phyloP scores from a whole-genome alignment of 805 yeast species.

The Candida ulmi region DNA sequence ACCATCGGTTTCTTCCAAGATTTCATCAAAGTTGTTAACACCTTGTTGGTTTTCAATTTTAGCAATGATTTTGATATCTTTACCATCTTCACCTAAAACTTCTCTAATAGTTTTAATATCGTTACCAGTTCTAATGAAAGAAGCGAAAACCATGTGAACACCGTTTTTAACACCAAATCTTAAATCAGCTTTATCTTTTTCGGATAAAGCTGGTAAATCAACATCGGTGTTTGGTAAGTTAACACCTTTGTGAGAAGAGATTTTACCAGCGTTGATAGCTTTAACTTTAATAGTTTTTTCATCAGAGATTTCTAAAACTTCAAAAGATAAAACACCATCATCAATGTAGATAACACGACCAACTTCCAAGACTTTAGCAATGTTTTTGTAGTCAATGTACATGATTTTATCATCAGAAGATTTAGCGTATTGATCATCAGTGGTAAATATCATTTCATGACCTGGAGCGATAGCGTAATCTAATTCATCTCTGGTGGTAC shows the following conservation, averaged over 20 bases:
- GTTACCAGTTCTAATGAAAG: slow-evolving; percentile 91
- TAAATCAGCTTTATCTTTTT: slow-evolving; percentile 91
- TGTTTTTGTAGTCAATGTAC: slow-evolving; percentile 93
- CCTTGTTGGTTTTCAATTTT: slow-evolving; percentile 99
- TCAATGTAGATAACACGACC: slow-evolving; percentile 94
- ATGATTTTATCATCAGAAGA: slow-evolving; percentile 72
- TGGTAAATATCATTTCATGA: slow-evolving; percentile 91
- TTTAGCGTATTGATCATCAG: slow-evolving; percentile 74
- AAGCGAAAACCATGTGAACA: slow-evolving; percentile 98
- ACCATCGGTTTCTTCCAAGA: slow-evolving; percentile 92
- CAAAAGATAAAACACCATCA: slow-evolving; percentile 96
- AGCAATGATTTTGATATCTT: slow-evolving; percentile 91
- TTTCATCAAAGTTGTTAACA: slow-evolving; percentile 98
- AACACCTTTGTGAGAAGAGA: slow-evolving; percentile 98
- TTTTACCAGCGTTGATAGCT: slow-evolving; percentile 91
- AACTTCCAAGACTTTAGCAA: slow-evolving; percentile 82
- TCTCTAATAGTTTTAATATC: slow-evolving; percentile 88
- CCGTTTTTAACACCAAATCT: slow-evolving; percentile 94
- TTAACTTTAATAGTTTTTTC: slow-evolving; percentile 76
- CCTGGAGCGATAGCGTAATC: slow-evolving; percentile 81
- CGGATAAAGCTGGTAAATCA: slow-evolving; percentile 95
- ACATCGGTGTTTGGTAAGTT: slow-evolving; percentile 98
- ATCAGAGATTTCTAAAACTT: slow-evolving; percentile 81
- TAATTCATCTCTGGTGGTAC: slow-evolving; percentile 73
- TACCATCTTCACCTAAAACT: slow-evolving; percentile 96